Conservation (phyloP, 2,329 filamentous ascomycete species). For the Aspergillus sp. region DNA sequence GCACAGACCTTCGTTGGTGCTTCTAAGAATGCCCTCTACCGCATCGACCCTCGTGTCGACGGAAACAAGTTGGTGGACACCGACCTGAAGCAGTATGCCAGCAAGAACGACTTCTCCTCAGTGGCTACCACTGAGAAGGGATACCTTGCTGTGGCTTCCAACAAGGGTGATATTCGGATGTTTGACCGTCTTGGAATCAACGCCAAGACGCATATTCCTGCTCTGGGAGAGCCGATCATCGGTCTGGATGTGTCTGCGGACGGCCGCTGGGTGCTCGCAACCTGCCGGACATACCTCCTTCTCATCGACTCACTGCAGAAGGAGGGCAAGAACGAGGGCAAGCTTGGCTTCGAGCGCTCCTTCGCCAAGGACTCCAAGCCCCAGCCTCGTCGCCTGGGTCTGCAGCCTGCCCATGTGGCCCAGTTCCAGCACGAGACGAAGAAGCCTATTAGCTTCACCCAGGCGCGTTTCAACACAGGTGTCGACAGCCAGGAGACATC, state of each 20-base stretch:
- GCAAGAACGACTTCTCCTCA: conserved; percentile 96
- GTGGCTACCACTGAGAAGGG: conserved; percentile 94
- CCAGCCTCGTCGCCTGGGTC: conserved; percentile 82
- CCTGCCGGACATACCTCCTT: conserved; percentile 89
- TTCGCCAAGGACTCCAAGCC: conserved; percentile 94
- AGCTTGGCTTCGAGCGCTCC: conserved; percentile 93
- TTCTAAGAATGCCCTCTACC: conserved; percentile 88
- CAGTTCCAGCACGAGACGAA: conserved; percentile 98
- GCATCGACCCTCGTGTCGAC: conserved; percentile 84
- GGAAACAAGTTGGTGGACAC: conserved; percentile 91
- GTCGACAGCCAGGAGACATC: conserved; percentile 80
- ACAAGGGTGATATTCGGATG: conserved; percentile 95
- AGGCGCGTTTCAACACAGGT: conserved; percentile 91
- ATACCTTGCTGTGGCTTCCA: conserved; percentile 93
- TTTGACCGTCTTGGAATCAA: conserved; percentile 97
- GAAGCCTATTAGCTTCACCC: conserved; percentile 80
- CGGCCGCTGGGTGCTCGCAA: conserved; percentile 92
- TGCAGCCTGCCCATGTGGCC: conserved; percentile 89
- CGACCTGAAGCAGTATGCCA: conserved; percentile 91
- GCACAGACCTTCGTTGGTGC: conserved; percentile 95
- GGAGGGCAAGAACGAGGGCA: conserved; percentile 92
- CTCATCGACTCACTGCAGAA: conserved; percentile 91
- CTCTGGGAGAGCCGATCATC: conserved; percentile 90
- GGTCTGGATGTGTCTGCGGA: conserved; percentile 94
- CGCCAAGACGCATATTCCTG: conserved; percentile 94